These are phyloP conservation scores for Atkinsonella texensis DNA, from an alignment of 2,329 filamentous ascomycete genomes.

Conservation along the genomic window DNA sequence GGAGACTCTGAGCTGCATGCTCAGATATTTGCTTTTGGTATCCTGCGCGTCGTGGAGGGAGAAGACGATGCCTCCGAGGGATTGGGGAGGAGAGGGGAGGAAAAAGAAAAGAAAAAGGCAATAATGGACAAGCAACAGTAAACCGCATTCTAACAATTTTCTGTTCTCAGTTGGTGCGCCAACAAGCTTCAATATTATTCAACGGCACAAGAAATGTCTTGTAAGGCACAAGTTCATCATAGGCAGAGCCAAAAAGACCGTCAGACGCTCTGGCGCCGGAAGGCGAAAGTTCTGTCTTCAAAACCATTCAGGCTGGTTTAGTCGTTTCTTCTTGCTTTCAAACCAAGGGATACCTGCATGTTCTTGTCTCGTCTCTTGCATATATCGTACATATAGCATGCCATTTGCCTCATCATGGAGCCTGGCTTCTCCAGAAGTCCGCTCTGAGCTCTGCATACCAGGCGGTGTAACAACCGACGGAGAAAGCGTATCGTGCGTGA, in stretches of 20 bases:
- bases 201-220: no score
- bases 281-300: neutral
- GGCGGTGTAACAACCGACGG: slow-evolving; percentile 4
- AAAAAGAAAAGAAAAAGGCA: no score
- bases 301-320: neutral
- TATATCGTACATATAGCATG: neutral
- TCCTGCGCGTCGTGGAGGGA: neutral
- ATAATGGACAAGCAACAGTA: no score
- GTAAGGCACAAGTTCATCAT: no score
- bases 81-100: neutral
- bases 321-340: neutral
- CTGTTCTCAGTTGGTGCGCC: no score
- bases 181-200: no score
- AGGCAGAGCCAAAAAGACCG: no score
- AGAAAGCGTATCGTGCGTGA: neutral
- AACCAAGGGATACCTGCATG: neutral
- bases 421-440: neutral
- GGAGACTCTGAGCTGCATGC: neutral
- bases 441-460: neutral
- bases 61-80: neutral
- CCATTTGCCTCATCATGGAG: neutral
- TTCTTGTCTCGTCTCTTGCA: neutral
- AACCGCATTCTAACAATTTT: no score
- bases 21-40: neutral
- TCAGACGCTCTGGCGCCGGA: no score